Conservation (phyloP, 225 moss, liverwort and hornwort genomes). For the Neckera pumila region DNA sequence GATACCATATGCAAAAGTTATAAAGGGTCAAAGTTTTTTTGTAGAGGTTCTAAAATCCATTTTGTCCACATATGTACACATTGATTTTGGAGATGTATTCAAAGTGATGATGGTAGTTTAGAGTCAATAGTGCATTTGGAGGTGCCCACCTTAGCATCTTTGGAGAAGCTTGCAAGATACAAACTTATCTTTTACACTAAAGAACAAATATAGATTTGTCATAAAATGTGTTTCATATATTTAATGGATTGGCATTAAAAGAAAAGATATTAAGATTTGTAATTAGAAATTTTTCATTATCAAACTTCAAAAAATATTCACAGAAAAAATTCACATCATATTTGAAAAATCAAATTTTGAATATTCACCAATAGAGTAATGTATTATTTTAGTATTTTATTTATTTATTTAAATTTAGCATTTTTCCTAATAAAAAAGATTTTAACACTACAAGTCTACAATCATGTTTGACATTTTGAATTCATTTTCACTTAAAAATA, state of each 20-base stretch:
- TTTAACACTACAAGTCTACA: neutral
- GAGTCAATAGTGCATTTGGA: rapidly evolving
- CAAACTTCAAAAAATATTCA: neutral
- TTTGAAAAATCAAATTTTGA: no score
- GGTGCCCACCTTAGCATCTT: neutral
- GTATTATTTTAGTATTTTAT: neutral
- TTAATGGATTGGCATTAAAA: neutral
- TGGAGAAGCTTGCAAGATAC: neutral
- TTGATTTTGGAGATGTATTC: neutral
- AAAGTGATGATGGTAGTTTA: neutral
- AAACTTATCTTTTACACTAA: no score
- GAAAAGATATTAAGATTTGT: neutral
- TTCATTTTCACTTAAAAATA: neutral
- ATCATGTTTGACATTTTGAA: neutral
- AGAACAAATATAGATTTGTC: neutral
- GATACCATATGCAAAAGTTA: neutral
- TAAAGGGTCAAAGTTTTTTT: neutral
- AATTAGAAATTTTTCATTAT: neutral
- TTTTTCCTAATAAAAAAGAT: neutral
- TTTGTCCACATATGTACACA: neutral
- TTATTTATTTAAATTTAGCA: neutral
- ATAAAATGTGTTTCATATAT: neutral
- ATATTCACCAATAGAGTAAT: neutral
- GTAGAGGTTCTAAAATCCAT: neutral
- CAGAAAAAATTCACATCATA: no score